Evolutionary conservation across 2,329 filamentous ascomycete species (phyloP).

Genomic region (Alternaria gaisen): DNA sequence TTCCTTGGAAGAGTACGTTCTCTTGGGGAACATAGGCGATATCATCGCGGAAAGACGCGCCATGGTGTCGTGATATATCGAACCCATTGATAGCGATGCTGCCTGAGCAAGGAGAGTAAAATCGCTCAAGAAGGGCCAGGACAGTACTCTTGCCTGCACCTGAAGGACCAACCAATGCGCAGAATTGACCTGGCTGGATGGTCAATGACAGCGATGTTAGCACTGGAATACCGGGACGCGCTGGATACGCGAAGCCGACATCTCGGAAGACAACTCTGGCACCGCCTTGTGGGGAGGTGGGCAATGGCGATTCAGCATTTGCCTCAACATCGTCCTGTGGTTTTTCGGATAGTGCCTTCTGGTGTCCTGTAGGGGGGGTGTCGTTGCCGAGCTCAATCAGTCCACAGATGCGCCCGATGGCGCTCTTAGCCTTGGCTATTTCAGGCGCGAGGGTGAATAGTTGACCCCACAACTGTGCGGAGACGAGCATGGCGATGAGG

Average conservation of each 20-base stretch:
- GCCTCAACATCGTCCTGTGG: constrained; percentile 47
- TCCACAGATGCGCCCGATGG: constrained; percentile 81
- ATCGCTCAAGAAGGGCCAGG: constrained; percentile 62
- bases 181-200: constrained; percentile 68
- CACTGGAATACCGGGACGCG: constrained; percentile 66
- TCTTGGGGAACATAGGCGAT: constrained; percentile 60
- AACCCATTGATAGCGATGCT: constrained; percentile 62
- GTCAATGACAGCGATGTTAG: constrained; percentile 65
- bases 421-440: constrained; percentile 71
- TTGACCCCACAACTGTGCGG: constrained; percentile 76
- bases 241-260: constrained; percentile 72
- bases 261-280: constrained; percentile 64
- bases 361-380: constrained; percentile 63
- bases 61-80: constrained; percentile 54
- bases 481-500: constrained; percentile 74
- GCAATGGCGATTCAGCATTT: constrained; percentile 54
- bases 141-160: constrained; percentile 75
- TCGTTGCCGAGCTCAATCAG: constrained; percentile 51
- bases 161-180: constrained; percentile 70
- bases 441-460: constrained; percentile 80
- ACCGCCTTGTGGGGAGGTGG: constrained; percentile 71
- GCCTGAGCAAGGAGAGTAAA: constrained; percentile 63
- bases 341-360: constrained; percentile 85
- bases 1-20: constrained; percentile 59
- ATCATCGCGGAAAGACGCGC: constrained; percentile 53